These are phyloP conservation scores for Fusarium stilboides DNA, from an alignment of 2,329 filamentous ascomycete species.

Conservation along the genomic window DNA sequence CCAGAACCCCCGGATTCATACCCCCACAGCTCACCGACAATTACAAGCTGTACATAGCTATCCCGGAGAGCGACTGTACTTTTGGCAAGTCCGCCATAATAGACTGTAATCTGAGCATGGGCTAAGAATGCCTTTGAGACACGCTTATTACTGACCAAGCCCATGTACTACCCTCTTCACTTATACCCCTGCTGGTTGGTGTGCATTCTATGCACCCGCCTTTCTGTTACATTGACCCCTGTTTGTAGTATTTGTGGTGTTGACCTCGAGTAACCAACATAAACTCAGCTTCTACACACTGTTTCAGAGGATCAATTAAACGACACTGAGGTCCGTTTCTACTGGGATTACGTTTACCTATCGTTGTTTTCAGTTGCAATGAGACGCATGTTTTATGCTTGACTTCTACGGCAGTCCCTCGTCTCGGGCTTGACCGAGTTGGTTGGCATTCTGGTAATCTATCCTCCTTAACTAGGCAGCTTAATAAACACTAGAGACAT, in stretches of 20 bases:
- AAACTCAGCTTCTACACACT: not conserved
- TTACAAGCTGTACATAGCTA: constrained; percentile 28
- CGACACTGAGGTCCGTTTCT: too few relatives aligned
- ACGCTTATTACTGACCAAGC: not conserved
- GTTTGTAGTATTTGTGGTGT: not conserved
- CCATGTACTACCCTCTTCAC: not conserved
- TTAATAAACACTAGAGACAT: too few relatives aligned
- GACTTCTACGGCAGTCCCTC: not conserved
- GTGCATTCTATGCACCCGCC: too few relatives aligned
- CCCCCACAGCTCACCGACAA: constrained; percentile 46
- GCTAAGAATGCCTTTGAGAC: not conserved
- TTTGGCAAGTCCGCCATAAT: not conserved
- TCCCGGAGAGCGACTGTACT: not conserved
- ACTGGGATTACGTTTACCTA: not conserved
- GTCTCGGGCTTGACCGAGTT: not conserved
- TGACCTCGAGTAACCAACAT: not conserved
- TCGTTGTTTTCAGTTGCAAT: not conserved
- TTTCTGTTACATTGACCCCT: not conserved
- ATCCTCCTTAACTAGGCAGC: too few relatives aligned
- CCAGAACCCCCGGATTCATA: constrained; percentile 38
- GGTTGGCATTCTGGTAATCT: not conserved
- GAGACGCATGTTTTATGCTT: not conserved
- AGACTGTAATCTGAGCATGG: not conserved
- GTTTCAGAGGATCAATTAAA: not conserved
- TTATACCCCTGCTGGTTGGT: too few relatives aligned